Evolutionary conservation across 139 green algal genomes (phyloP).

Genomic region (Diplosphaera chodatii): DNA sequence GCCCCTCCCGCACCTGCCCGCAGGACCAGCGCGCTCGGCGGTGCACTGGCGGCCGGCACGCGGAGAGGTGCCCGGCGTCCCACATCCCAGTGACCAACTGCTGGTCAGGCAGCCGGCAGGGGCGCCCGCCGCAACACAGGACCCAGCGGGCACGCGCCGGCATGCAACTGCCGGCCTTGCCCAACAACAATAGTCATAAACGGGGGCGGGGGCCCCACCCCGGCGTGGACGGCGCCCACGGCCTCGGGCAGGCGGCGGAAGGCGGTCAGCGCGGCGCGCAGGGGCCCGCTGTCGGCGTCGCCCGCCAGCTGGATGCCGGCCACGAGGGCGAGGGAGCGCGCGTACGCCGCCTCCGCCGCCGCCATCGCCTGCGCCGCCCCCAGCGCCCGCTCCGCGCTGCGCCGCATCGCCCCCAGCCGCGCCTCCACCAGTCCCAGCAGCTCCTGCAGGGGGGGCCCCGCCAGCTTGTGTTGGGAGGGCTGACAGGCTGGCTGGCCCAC

Average conservation of each 20-base stretch:
- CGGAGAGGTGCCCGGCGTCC: not conserved
- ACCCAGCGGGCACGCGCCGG: too few relatives aligned
- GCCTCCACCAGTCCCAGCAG: slow-evolving; percentile 17
- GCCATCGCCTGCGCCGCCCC: slow-evolving; percentile 28
- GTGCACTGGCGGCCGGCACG: not conserved
- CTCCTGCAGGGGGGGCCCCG: not conserved
- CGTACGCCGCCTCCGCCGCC: slow-evolving; percentile 29
- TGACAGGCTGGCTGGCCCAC: too few relatives aligned
- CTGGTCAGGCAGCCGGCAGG: too few relatives aligned
- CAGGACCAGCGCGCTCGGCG: not conserved
- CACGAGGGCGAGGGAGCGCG: slow-evolving; percentile 18
- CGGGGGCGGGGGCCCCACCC: slow-evolving; percentile 2
- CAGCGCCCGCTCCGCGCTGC: slow-evolving; percentile 29
- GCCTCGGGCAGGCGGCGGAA: slow-evolving; percentile 27
- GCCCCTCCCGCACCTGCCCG: slow-evolving; percentile 2
- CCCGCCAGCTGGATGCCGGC: slow-evolving; percentile 23
- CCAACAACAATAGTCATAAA: too few relatives aligned
- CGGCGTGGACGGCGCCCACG: slow-evolving; percentile 18
- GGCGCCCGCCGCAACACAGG: too few relatives aligned
- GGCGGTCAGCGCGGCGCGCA: slow-evolving; percentile 25
- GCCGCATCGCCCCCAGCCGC: slow-evolving; percentile 26
- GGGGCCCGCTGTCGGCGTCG: slow-evolving; percentile 30
- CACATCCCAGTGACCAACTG: too few relatives aligned
- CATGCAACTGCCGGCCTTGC: too few relatives aligned
- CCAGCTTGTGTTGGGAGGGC: too few relatives aligned